Percentiles rank a stretch among this genome's conserved stretches.
Conservation (phyloP, 371 early-diverging fungal species). For the Mucor lusitanicus region DNA sequence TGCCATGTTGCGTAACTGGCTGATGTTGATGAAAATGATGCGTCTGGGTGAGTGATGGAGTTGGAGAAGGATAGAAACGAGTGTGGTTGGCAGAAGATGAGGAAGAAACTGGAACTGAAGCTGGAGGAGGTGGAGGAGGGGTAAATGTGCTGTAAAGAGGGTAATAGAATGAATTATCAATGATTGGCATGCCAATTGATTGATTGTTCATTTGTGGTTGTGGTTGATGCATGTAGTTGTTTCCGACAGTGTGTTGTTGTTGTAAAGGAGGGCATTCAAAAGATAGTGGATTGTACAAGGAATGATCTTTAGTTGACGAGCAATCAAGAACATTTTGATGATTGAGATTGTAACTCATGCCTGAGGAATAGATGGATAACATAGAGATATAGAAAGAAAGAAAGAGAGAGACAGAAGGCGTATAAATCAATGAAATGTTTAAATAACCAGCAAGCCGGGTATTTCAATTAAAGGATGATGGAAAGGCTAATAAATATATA, state of each 20-base stretch:
- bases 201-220: neutral
- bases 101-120: neutral
- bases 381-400: neutral
- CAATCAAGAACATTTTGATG: neutral
- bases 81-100: neutral
- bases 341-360: conserved; percentile 1
- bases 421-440: neutral
- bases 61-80: neutral
- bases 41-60: neutral
- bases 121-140: neutral
- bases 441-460: conserved; percentile 12
- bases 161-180: neutral
- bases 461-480: neutral
- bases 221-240: neutral
- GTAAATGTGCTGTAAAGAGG: neutral
- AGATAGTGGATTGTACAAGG: neutral
- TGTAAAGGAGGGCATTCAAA: neutral
- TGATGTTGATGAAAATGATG: neutral
- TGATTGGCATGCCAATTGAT: conserved; percentile 8
- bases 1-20: neutral
- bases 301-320: neutral
- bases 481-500: neutral
- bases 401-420: neutral
- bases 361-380: conserved; percentile 6
- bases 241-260: neutral